phyloP scores from a whole-genome alignment of 345 rosid species.

The Gossypium herbaceum region DNA sequence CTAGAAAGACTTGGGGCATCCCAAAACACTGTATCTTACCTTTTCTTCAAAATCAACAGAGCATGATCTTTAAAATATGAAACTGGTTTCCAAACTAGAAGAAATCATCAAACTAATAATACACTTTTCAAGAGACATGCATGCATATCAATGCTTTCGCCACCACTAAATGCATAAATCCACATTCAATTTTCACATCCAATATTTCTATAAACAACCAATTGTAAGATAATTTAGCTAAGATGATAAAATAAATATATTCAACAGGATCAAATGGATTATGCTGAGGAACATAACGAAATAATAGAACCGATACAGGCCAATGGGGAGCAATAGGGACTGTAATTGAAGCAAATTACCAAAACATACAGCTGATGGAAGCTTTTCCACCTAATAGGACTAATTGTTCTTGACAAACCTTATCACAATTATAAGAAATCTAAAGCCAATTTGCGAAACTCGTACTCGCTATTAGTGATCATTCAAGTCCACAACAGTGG shows the following conservation, averaged over 20 bases:
- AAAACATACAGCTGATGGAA: background rate
- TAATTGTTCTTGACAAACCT: conserved; percentile 1
- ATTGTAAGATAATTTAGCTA: background rate
- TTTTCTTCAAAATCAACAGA: background rate
- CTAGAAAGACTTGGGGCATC: too few relatives aligned
- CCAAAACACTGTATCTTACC: too few relatives aligned
- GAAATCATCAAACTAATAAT: background rate
- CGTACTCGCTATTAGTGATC: background rate
- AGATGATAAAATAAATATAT: background rate
- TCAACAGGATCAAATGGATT: background rate
- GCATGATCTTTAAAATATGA: background rate
- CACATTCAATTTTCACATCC: background rate
- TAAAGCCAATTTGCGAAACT: background rate
- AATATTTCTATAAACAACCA: background rate
- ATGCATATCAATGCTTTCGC: background rate
- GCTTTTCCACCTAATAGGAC: background rate
- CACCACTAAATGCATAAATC: background rate
- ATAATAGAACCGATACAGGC: background rate
- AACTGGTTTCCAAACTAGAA: background rate
- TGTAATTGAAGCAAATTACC: background rate
- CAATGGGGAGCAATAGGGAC: background rate
- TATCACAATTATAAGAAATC: conserved; percentile 14
- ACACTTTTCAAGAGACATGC: background rate
- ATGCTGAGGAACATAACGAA: too few relatives aligned
- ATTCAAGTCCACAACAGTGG: conserved; percentile 15